These are phyloP conservation scores for Backusella circina DNA, from an alignment of 192 early-diverging fungal genomes.

Conservation along the genomic window DNA sequence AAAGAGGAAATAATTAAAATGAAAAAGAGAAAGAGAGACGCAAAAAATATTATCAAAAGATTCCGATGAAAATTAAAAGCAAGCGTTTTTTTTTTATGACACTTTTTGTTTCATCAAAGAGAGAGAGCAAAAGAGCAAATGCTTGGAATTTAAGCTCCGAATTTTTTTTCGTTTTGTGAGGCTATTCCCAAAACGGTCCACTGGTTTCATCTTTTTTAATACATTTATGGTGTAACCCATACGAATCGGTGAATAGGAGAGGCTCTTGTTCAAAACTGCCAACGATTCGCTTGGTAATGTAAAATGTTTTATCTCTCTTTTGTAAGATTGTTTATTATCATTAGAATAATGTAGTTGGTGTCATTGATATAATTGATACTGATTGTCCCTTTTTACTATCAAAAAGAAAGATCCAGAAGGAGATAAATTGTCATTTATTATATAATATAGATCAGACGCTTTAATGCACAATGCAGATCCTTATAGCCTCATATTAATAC, in stretches of 20 bases:
- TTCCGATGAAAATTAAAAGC: no score
- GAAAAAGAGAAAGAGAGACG: not conserved
- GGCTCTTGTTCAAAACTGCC: not conserved
- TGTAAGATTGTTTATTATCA: not conserved
- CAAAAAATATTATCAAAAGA: not conserved
- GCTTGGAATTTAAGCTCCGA: not conserved
- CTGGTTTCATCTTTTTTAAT: not conserved
- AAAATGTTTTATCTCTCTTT: not conserved
- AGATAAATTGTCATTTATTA: not conserved
- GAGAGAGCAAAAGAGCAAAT: not conserved
- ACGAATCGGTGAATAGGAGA: not conserved
- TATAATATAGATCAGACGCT: not conserved
- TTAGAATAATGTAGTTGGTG: not conserved
- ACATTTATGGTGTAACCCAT: not conserved
- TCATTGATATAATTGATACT: not conserved
- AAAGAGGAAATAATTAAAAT: not conserved
- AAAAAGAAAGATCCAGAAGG: not conserved
- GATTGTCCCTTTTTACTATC: not conserved
- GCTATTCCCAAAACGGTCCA: not conserved
- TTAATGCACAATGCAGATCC: constrained; percentile 1
- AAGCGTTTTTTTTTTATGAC: not conserved
- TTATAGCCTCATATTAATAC: not conserved
- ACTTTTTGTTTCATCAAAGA: not conserved
- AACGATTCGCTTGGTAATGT: not conserved
- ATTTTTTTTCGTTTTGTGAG: not conserved